Evolutionary conservation across 2,329 filamentous ascomycete genomes (phyloP), one percentile per base, ranked within the genome.

Genomic region (Alternaria consortialis): DNA sequence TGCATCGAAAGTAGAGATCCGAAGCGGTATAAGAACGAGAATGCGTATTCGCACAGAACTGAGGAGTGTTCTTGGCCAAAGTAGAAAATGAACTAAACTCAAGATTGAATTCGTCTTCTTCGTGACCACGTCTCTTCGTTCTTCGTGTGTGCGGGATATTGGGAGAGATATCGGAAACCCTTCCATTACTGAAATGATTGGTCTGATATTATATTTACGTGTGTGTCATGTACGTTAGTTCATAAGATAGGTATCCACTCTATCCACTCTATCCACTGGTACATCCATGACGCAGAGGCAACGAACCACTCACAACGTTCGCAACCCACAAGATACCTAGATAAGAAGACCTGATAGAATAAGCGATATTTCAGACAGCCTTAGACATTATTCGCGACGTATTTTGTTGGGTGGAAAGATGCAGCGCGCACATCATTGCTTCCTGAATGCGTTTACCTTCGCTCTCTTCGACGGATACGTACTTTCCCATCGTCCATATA

Each of bases 1-100:
- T 63, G 60, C 37, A 58, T 63, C 12, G 32, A 51, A 40, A 55
- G 53, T 23, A 47, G 27, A 0, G 53, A 63, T 23, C 56, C 53
- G n/a, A 31, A 17, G 40, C n/a, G 60, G 27, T 31, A 57, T 46
- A 31, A 27, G 4, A 43, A 37, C 3, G 29, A 25, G 1, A n/a
- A 29, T 17, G 62, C 59, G 0, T 64, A 59, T 40, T 36, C 25
- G 25, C 62, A 64, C 46, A 17, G 20, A 5, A 46, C 27, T 9
- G 32, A n/a, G 27, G 55, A 64, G 6, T 64, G 62, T 56, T 13
- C 13, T 6, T 58, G 53, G 42, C 15, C 20, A 4, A 36, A 6
- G 15, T 11, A 50, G 20, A 15, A 47, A 32, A 32, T 12, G 5
- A 25, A 12, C 25, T 34, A 37, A 50, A 50, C 4, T 42, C 7